Base-by-base conservation (phyloP, 306 rosid genomes). In the Medicago lupulina region DNA sequence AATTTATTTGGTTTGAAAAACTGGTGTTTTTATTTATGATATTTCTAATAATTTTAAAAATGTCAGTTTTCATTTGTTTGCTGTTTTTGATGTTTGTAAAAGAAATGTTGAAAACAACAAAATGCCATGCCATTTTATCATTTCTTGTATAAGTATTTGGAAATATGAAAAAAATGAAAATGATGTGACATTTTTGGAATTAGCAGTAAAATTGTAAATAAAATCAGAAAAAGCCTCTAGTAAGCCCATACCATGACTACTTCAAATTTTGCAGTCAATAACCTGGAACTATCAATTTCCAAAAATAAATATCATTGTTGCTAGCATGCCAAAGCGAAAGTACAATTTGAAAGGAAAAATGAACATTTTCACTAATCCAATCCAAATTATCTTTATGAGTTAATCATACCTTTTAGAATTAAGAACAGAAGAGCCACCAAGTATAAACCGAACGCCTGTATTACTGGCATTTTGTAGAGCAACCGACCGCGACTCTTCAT, bases 341-440 rank as follows among this genome's bases (percentile, higher is more conserved):
- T 28, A 50, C 15, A 60, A 55, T 59, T 59, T 49, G 71, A 65
- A 43, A 34, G 70, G 70, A 36, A 28, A 62, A 61, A 59, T 67
- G 7, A 64, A 46, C 57, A 7, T 71, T 50, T 75, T 47, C 47
- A 81, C 71, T 46, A 43, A 50, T 73, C 4, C 23, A 47, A 72
- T 71, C 62, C 71, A 80, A 76, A 51, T 65, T 71, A 77, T 72
- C 73, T 51, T 40, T 51, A 57, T 4, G 62, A 70, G 76, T 23
- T 18, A 50, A 79, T 31, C 81, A 76, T 84, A 95, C 97, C 99
- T 89, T 83, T 84, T 92, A 67, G 99, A 92, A 88, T 92, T 90
- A 79, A 90, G 91, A 87, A 92, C 87, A 68, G 84, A 81, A 38
- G 99, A 92, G 50, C 97, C 99, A 60, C 97, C 97, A n/a, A 95